Conservation (phyloP, 2,329 filamentous ascomycete species). For the Trichoderma sp. region DNA sequence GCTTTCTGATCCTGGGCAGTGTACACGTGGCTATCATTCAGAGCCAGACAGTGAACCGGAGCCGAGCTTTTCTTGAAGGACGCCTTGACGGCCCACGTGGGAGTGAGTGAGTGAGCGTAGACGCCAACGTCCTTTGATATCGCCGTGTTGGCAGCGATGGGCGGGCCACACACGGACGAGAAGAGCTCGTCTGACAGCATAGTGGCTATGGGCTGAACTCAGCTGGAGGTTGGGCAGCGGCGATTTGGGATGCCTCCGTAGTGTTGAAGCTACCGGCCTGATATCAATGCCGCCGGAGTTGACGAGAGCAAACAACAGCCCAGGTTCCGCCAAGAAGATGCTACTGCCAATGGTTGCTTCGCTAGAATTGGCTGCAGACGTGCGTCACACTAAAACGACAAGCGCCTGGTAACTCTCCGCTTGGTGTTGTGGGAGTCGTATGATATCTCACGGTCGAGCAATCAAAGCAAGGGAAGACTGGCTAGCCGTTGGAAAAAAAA, state of each 20-base stretch:
- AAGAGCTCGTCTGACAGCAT: constrained; percentile 62
- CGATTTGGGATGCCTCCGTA: neutral
- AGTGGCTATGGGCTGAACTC: constrained; percentile 11
- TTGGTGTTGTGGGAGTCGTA: neutral
- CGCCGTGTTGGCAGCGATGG: constrained; percentile 58
- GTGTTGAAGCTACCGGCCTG: neutral
- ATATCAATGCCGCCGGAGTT: neutral
- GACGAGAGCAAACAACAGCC: neutral
- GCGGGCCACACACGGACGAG: constrained; percentile 55
- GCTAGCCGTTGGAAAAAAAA: neutral
- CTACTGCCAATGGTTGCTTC: neutral
- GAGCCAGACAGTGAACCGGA: constrained; percentile 72
- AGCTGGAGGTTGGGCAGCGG: neutral
- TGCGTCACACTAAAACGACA: neutral
- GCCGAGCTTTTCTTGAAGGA: constrained; percentile 90
- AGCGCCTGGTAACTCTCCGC: neutral
- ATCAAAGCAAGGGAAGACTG: neutral
- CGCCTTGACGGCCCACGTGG: constrained; percentile 68
- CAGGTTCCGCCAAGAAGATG: neutral
- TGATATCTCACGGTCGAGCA: neutral
- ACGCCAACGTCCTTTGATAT: constrained; percentile 79
- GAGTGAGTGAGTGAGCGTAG: constrained; percentile 78
- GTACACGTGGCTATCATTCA: constrained; percentile 81
- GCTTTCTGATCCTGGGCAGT: constrained; percentile 89
- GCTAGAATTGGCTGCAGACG: neutral